Evolutionary conservation across 495 filamentous ascomycete genomes (phyloP).

Genomic region (Cercophora newfieldiana): DNA sequence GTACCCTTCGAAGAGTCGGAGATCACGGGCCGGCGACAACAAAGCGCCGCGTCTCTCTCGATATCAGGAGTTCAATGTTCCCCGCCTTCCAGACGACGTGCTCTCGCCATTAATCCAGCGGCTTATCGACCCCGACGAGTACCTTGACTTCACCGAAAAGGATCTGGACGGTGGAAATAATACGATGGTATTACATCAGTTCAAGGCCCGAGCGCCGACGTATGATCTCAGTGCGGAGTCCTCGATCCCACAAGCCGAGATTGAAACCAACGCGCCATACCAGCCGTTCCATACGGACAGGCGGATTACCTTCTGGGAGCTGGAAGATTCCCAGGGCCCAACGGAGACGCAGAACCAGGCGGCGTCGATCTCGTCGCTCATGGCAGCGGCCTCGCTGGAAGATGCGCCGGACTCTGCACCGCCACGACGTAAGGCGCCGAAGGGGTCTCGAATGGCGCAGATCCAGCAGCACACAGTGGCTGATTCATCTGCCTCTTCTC

Average conservation of each 20-base stretch:
- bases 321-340: slow-evolving; percentile 6
- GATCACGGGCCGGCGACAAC: slow-evolving; percentile 39
- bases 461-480: not conserved
- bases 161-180: slow-evolving; percentile 45
- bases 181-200: slow-evolving; percentile 42
- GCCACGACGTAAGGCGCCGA: slow-evolving; percentile 19
- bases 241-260: slow-evolving; percentile 82
- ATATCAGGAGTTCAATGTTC: slow-evolving; percentile 66
- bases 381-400: slow-evolving; percentile 33
- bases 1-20: slow-evolving; percentile 60
- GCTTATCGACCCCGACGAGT: slow-evolving; percentile 49
- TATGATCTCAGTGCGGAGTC: slow-evolving; percentile 44
- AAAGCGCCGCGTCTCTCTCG: slow-evolving; percentile 48
- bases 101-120: slow-evolving; percentile 45
- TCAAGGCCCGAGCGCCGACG: slow-evolving; percentile 27
- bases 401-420: slow-evolving; percentile 21
- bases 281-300: slow-evolving; percentile 89
- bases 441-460: slow-evolving; percentile 16
- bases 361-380: slow-evolving; percentile 33
- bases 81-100: slow-evolving; percentile 53
- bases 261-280: slow-evolving; percentile 87
- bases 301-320: slow-evolving; percentile 66
- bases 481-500: not conserved
- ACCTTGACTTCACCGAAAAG: slow-evolving; percentile 48
- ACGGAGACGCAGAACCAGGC: slow-evolving; percentile 18